These are phyloP conservation scores for Schizosaccharomyces octosporus DNA, from an alignment of 805 yeast genomes.

Conservation along the genomic window DNA sequence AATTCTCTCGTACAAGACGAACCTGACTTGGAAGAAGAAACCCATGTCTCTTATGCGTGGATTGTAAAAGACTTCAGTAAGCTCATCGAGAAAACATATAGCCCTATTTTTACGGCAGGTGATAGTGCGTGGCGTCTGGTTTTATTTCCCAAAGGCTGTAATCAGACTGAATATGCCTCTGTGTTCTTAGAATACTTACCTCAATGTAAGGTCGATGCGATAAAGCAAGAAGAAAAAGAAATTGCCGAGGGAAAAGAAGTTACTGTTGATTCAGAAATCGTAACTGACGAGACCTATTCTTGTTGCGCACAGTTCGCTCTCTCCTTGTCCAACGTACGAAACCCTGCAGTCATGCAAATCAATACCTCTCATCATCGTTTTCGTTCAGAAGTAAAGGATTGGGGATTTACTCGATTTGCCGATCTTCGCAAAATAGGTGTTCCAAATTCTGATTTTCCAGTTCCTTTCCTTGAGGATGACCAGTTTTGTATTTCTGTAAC, in stretches of 20 bases:
- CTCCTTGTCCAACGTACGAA: conserved; percentile 57
- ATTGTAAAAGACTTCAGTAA: neutral
- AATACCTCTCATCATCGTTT: conserved; percentile 53
- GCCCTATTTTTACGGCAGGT: neutral
- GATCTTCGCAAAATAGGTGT: conserved; percentile 23
- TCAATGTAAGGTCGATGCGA: conserved; percentile 7
- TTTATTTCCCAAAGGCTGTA: conserved; percentile 55
- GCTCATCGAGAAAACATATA: neutral
- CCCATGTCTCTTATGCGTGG: neutral
- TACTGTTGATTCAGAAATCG: conserved; percentile 16
- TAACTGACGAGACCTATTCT: conserved; percentile 29
- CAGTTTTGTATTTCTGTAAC: conserved; percentile 48
- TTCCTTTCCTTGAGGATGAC: conserved; percentile 26
- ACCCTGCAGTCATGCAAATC: conserved; percentile 24
- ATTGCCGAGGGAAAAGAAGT: conserved; percentile 24
- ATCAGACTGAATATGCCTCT: conserved; percentile 7
- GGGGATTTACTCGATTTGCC: conserved; percentile 78
- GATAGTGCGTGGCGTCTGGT: conserved; percentile 17
- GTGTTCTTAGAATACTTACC: neutral
- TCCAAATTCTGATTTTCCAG: conserved; percentile 15
- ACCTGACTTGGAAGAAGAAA: neutral
- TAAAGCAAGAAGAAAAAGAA: conserved; percentile 42
- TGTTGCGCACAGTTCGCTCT: conserved; percentile 69
- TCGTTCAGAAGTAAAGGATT: conserved; percentile 51
- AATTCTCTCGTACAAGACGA: neutral